These are phyloP conservation scores for Agrocybe chaxingu DNA, from an alignment of 768 basidiomycete genomes.

Conservation along the genomic window DNA sequence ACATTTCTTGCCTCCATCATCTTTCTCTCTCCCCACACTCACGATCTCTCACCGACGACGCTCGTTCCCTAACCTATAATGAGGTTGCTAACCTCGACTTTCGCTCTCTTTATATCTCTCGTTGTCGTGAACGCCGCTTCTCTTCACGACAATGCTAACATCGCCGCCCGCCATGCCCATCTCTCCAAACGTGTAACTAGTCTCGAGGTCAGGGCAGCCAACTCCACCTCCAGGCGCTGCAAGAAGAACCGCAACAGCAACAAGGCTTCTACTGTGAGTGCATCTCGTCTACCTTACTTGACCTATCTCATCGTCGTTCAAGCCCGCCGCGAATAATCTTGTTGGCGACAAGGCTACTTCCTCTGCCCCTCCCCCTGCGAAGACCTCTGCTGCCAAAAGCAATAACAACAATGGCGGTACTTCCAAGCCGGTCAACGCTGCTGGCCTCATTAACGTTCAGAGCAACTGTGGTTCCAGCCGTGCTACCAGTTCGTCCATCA, in stretches of 20 bases:
- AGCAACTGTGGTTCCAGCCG: conserved; percentile 45
- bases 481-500: conserved; percentile 39
- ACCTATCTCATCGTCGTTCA: conserved; percentile 3
- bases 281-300: neutral
- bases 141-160: conserved; percentile 23
- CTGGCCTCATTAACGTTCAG: conserved; percentile 31
- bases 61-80: conserved; percentile 26
- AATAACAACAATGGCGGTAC: conserved; percentile 10
- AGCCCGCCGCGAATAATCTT: conserved; percentile 6
- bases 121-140: conserved; percentile 28
- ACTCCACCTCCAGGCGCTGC: conserved; percentile 19
- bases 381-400: conserved; percentile 5
- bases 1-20: neutral
- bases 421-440: conserved; percentile 7
- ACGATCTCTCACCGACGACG: conserved; percentile 9
- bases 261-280: conserved; percentile 1
- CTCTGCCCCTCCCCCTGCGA: conserved; percentile 4
- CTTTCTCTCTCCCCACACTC: conserved; percentile 6
- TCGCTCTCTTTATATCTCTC: conserved; percentile 34
- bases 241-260: conserved; percentile 7
- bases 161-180: conserved; percentile 33
- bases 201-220: conserved; percentile 14
- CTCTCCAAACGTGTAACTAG: conserved; percentile 26
- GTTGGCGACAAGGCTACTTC: conserved; percentile 6
- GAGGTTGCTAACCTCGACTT: conserved; percentile 39